Evolutionary conservation across 805 yeast species (phyloP).

Genomic region (Saccharomycodes ludwigii): DNA sequence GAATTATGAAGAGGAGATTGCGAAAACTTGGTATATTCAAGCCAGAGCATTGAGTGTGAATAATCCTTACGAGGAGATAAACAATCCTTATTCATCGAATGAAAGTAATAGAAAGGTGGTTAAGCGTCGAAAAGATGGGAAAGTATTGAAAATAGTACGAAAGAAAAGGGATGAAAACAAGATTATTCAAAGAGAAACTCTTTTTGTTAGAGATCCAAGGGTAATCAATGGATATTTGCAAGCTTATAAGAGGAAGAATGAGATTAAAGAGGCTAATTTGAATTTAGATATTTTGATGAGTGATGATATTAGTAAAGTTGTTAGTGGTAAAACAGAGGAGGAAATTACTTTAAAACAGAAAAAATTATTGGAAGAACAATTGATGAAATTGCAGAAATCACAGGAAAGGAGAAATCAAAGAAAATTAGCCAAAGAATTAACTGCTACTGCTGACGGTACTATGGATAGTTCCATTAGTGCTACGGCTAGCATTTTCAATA

Average conservation of each 20-base stretch:
- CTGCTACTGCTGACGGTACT: conserved; percentile 4
- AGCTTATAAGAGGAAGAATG: conserved; percentile 48
- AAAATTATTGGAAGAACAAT: conserved; percentile 66
- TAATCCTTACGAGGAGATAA: conserved; percentile 25
- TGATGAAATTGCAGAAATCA: conserved; percentile 72
- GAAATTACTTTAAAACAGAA: conserved; percentile 70
- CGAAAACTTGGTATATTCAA: conserved; percentile 83
- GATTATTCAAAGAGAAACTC: conserved; percentile 68
- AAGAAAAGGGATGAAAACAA: conserved; percentile 77
- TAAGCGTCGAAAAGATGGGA: conserved; percentile 20
- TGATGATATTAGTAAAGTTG: conserved; percentile 19
- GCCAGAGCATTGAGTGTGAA: conserved; percentile 40
- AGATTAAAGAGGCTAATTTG: conserved; percentile 51
- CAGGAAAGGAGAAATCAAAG: conserved; percentile 54
- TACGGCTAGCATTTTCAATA: not conserved
- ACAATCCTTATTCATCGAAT: conserved; percentile 26
- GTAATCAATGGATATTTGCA: conserved; percentile 76
- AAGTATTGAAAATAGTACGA: conserved; percentile 56
- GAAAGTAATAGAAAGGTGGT: conserved; percentile 20
- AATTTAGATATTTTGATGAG: conserved; percentile 36
- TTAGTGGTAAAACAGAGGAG: conserved; percentile 68
- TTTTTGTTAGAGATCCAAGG: conserved; percentile 71
- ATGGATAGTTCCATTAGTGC: conserved; percentile 4
- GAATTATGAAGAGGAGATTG: conserved; percentile 82
- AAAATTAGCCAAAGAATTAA: conserved; percentile 37